Base-by-base conservation (phyloP, 495 filamentous ascomycete genomes). In the Tuber indicum region DNA sequence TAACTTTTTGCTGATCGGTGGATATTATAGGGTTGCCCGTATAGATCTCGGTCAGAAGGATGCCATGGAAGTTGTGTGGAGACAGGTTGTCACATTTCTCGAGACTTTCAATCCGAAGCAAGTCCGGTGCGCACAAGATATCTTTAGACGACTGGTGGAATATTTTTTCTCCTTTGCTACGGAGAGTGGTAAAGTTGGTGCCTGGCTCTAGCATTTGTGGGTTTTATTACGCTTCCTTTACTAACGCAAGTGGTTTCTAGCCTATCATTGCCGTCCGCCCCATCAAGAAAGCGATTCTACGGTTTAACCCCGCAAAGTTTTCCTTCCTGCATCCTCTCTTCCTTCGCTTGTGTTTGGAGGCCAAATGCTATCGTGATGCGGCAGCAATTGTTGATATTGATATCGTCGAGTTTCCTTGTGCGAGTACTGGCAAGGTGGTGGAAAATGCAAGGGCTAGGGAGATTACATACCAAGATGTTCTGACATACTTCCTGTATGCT, bases 401-500 rank as follows among this genome's bases (percentile, higher is more conserved):
- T 69, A 52, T 83, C 44, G 76, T 81, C 45, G 82, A 84, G 58
- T 76, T 83, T 42, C 81, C 82, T 45, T 81, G 69, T 69, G 66
- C 81, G 66, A 66, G n/a, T 36, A 36, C 26, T 17, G 26, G 58
- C 58, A 78, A 83, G 69, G 82, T 62, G 66, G 75, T 78, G 32
- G 77, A 76, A 42, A 81, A 75, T 71, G 42, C 70, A 17, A 77
- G 69, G 39, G 79, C 75, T 41, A 76, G 75, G 46, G 82, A 86
- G 45, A 73, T 97, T 32, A 88, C 85, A 26, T 84, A 88, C 75
- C 84, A 86, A 71, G 86, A 90, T 66, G 87, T 94, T 70, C 84
- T 96, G 39, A 89, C 91, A 78, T 98, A 97, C 84, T 94, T 94
- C 79, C 84, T 96, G 6, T 87, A 92, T 72, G 89, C 91, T 71